A percentile compares a stretch with the other conserved stretches of the same genome.
Evolutionary conservation across 345 rosid genomes (phyloP).

Genomic region (Lepidium aucheri): DNA sequence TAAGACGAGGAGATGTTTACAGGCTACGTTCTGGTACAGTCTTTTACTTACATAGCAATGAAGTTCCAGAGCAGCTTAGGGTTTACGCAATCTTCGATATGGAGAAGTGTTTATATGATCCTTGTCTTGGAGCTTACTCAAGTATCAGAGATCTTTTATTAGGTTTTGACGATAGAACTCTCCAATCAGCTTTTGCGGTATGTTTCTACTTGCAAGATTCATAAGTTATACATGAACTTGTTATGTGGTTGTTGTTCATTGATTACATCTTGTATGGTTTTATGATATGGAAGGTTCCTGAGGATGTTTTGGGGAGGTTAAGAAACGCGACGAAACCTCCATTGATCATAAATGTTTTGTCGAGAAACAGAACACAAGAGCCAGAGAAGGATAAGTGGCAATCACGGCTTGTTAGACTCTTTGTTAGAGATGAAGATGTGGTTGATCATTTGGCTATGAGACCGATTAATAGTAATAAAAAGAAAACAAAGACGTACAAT

Average conservation of each 20-base stretch:
- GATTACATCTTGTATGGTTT: neutral
- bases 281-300: constrained; percentile 35
- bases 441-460: constrained; percentile 10
- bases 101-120: constrained; percentile 27
- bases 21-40: constrained; percentile 55
- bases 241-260: neutral
- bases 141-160: constrained; percentile 48
- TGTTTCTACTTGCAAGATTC: neutral
- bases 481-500: constrained; percentile 29
- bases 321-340: constrained; percentile 26
- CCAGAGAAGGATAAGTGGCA: constrained; percentile 8
- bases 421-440: constrained; percentile 26
- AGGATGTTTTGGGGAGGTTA: constrained; percentile 26
- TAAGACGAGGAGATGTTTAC: constrained; percentile 57
- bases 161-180: constrained; percentile 53
- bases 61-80: constrained; percentile 40
- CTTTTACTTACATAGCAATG: constrained; percentile 51
- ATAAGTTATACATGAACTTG: neutral
- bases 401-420: constrained; percentile 27
- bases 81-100: constrained; percentile 47
- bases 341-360: constrained; percentile 25
- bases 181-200: constrained; percentile 65
- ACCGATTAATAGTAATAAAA: constrained; percentile 7
- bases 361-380: constrained; percentile 5
- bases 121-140: constrained; percentile 61